Percentiles rank a stretch among this genome's conserved stretches.
phyloP scores from a whole-genome alignment of 2,329 filamentous ascomycete species.

The Ophiocordyceps camponoti-rufipedis region DNA sequence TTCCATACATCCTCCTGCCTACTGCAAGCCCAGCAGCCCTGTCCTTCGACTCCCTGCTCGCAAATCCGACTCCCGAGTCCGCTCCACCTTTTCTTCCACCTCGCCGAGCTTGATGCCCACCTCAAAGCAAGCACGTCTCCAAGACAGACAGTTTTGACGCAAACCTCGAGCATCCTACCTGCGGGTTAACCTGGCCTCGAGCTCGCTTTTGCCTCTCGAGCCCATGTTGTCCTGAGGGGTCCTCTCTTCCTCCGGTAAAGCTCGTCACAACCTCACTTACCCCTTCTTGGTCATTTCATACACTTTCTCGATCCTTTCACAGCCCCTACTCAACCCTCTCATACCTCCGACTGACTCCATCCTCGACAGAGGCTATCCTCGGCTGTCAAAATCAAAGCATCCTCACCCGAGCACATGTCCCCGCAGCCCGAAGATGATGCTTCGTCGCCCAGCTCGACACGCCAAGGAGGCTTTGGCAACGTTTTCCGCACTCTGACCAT shows the following conservation, averaged over 20 bases:
- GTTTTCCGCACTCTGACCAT: constrained; percentile 45
- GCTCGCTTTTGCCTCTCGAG: background rate
- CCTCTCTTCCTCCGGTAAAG: background rate
- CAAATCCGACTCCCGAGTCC: background rate
- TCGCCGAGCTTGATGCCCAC: background rate
- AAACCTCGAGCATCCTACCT: background rate
- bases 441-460: constrained; percentile 35
- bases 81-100: background rate
- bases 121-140: background rate
- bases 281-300: background rate
- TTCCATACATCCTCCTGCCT: background rate
- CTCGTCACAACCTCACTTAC: background rate
- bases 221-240: background rate
- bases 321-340: no score
- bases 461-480: constrained; percentile 37
- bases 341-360: background rate
- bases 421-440: constrained; percentile 38
- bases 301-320: no score
- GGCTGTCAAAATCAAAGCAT: background rate
- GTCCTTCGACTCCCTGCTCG: background rate
- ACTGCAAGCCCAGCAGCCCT: background rate
- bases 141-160: background rate
- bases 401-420: constrained; percentile 34
- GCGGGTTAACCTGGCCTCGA: background rate
- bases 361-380: background rate